These are phyloP conservation scores for Globisporangium alternatum DNA, from an alignment of 352 stramenopile genomes.

Conservation along the genomic window DNA sequence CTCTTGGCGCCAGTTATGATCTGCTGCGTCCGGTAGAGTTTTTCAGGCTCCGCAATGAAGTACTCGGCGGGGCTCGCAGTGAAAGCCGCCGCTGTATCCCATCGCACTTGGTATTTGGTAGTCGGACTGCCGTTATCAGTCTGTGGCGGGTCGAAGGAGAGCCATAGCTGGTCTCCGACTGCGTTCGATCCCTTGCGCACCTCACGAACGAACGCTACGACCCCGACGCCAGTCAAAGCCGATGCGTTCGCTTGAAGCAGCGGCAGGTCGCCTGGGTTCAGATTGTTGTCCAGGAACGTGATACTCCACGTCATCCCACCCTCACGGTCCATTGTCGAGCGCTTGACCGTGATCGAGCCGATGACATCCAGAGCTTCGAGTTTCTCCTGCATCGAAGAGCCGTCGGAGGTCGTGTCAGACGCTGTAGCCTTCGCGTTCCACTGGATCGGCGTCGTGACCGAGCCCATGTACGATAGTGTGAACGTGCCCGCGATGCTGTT, in stretches of 20 bases:
- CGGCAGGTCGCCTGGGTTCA: conserved; percentile 63
- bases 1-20: conserved; percentile 52
- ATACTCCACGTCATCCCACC: conserved; percentile 65
- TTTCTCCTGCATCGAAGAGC: conserved; percentile 72
- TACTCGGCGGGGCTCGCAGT: conserved; percentile 42
- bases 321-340: conserved; percentile 42
- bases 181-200: conserved; percentile 68
- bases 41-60: conserved; percentile 47
- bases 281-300: conserved; percentile 68
- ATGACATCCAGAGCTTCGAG: conserved; percentile 56
- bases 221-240: conserved; percentile 35
- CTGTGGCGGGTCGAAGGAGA: conserved; percentile 66
- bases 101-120: conserved; percentile 59
- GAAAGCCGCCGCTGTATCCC: conserved; percentile 61
- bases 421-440: conserved; percentile 45
- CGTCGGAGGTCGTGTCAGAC: conserved; percentile 35
- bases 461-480: conserved; percentile 46
- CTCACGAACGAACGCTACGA: conserved; percentile 45
- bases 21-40: conserved; percentile 48
- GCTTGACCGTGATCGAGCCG: conserved; percentile 39
- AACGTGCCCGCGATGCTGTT: conserved; percentile 68
- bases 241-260: conserved; percentile 36
- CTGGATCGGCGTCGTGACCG: conserved; percentile 35
- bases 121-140: conserved; percentile 68
- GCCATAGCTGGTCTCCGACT: conserved; percentile 67